Evolutionary conservation across 768 basidiomycete species (phyloP), one percentile per base, ranked within the genome.

Genomic region (Chiua virens): DNA sequence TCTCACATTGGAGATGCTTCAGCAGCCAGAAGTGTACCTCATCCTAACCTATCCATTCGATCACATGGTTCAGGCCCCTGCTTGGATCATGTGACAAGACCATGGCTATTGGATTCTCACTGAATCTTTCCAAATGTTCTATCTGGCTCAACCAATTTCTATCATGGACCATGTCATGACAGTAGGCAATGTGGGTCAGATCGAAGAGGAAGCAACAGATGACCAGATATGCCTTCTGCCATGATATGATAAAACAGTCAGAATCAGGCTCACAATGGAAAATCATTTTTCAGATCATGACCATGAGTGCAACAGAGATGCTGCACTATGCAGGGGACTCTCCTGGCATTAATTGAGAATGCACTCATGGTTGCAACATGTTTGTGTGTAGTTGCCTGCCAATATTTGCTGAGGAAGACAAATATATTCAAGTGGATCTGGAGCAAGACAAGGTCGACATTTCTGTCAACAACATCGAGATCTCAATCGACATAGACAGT

Each of bases 51-150:
- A 30, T 15, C 38, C 47, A 4, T 45, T 39, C 9, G 9, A 44
- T 3, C 20, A 41, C 0, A 55, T 55, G 46, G 6, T 11, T 3
- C 30, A 40, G 9, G 34, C 32, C 0, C 15, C 54, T 14, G 27
- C 46, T 3, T 54, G 52, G 55, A 42, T 37, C 13, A 56, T 56
- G 52, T 55, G 54, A 42, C 11, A 22, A 2, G 50, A 55, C 10
- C 46, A 55, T 53, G 54, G 51, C 5, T 55, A 47, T 36, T 27
- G 25, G 5, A 7, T 55, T 3, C 54, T 55, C 3, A 15, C 25
- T 1, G 18, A 45, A 17, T 53, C 46, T 6, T 53, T 56, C 11
- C 52, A 53, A 22, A 48, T 48, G 43, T 56, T 53, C 7, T 53
- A 56, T 32, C 18, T 53, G 25, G 47, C 17, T 22, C n/a, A n/a